Conservation (phyloP, 2,329 filamentous ascomycete species). For the Aspergillus proliferans region DNA sequence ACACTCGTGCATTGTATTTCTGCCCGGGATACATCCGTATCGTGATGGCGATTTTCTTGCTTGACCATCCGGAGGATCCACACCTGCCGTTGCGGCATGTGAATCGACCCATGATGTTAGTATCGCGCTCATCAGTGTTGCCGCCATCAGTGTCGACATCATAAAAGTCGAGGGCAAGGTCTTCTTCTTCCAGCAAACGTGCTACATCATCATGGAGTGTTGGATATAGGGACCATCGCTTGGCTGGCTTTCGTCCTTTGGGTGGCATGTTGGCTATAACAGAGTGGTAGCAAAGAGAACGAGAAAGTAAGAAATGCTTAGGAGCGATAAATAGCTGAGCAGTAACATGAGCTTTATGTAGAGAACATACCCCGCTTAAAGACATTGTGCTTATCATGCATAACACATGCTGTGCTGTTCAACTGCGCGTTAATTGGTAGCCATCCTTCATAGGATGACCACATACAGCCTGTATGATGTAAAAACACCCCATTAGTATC, state of each 20-base stretch:
- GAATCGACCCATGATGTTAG: conserved; percentile 40
- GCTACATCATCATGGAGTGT: conserved; percentile 26
- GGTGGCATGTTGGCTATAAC: conserved; percentile 4
- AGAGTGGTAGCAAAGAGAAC: not conserved
- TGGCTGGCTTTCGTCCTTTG: conserved; percentile 14
- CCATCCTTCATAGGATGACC: too few species aligned
- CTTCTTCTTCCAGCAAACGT: conserved; percentile 21
- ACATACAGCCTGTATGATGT: too few species aligned
- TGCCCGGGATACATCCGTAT: conserved; percentile 35
- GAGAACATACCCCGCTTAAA: too few species aligned
- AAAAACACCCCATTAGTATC: too few species aligned
- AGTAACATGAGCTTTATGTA: too few species aligned
- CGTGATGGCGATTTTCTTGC: conserved; percentile 38
- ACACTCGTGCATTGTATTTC: conserved; percentile 42
- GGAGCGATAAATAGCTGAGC: too few species aligned
- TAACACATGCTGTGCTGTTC: too few species aligned
- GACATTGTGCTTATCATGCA: too few species aligned
- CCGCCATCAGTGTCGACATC: conserved; percentile 19
- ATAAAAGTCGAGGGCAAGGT: conserved; percentile 29
- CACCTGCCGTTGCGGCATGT: conserved; percentile 31
- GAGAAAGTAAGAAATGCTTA: too few species aligned
- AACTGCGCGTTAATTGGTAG: too few species aligned
- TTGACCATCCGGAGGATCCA: conserved; percentile 29
- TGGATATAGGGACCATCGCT: conserved; percentile 31
- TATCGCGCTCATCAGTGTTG: conserved; percentile 28